phyloP scores from a whole-genome alignment of 768 basidiomycete genomes.

The Russula earlei region DNA sequence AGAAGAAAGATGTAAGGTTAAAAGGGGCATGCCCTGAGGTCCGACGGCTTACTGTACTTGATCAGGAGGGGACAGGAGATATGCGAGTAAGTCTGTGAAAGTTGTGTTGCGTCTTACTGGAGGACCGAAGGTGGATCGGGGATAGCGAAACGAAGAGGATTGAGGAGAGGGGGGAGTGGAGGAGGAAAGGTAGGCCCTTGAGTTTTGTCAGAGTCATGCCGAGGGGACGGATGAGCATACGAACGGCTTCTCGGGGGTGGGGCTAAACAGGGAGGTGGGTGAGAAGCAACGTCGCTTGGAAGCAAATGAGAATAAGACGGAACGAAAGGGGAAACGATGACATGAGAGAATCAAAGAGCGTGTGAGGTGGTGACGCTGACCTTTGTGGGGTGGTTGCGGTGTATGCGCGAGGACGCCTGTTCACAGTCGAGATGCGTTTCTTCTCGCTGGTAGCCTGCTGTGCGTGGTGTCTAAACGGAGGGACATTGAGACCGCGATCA shows the following conservation, averaged over 20 bases:
- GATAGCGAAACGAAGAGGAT: conserved; percentile 22
- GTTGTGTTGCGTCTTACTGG: conserved; percentile 48
- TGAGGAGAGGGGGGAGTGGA: conserved; percentile 25
- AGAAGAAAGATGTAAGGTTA: background rate
- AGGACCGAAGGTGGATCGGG: conserved; percentile 27
- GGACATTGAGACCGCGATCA: conserved; percentile 19
- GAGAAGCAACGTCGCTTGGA: background rate
- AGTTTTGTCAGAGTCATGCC: background rate
- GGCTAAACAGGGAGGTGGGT: conserved; percentile 1
- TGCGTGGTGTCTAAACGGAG: conserved; percentile 51
- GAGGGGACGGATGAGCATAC: background rate
- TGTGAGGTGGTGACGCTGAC: conserved; percentile 30
- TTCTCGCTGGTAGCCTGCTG: conserved; percentile 82
- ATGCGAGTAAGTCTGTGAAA: conserved; percentile 57
- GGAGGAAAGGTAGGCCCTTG: conserved; percentile 18
- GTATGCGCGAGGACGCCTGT: conserved; percentile 57
- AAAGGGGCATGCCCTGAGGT: background rate
- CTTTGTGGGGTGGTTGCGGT: conserved; percentile 37
- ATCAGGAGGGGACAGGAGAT: conserved; percentile 71
- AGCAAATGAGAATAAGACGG: background rate
- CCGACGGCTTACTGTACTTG: conserved; percentile 28
- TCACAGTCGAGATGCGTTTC: conserved; percentile 50
- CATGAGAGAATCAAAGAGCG: background rate
- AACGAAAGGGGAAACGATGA: no score
- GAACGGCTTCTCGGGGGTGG: conserved; percentile 12